Evolutionary conservation across 805 yeast genomes (phyloP), one percentile per base, ranked within the genome.

Genomic region (Yarrowia hollandica): DNA sequence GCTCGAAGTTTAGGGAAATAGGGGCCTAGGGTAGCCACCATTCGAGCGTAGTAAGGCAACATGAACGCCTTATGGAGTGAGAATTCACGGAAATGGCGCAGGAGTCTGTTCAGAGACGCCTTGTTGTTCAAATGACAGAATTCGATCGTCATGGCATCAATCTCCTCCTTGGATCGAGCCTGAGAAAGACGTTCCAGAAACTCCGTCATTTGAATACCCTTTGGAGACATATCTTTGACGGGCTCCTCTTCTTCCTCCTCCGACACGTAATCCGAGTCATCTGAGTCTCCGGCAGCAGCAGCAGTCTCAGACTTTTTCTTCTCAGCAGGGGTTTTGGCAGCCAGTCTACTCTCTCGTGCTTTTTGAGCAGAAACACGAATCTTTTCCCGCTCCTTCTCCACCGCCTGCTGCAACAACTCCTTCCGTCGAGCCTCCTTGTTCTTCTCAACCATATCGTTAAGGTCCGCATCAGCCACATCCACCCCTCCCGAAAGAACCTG

Each of bases 71-170:
- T 62, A n/a, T 62, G 75, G 77, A 31, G 76, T 72, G 64, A 79
- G 67, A 61, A 80, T 79, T 42, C 74, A 69, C 46, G 71, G 59
- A 88, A 79, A 66, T 82, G 82, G 56, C 78, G 79, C 50, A 81
- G 66, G 7, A 90, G 67, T 63, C 89, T 75, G 63, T 82, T 80
- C 48, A 77, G 79, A 0, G 95, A 82, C 0, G 94, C 90, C 68
- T 85, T 88, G 66, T 87, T 88, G 67, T 85, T 80, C 21, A 89
- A 70, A 8, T 71, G 57, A 10, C 68, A 63, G 60, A 65, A 72
- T 23, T 71, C 73, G 14, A 68, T 28, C 2, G 75, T 73, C 8
- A 66, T 46, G 18, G 63, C 64, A 23, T 76, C 75, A 16, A 67
- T 66, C 8, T 41, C 30, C 3, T 68, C 71, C 10, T 66, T 62